phyloP scores from a whole-genome alignment of 768 basidiomycete species.

The Paxillus ammoniavirescens region DNA sequence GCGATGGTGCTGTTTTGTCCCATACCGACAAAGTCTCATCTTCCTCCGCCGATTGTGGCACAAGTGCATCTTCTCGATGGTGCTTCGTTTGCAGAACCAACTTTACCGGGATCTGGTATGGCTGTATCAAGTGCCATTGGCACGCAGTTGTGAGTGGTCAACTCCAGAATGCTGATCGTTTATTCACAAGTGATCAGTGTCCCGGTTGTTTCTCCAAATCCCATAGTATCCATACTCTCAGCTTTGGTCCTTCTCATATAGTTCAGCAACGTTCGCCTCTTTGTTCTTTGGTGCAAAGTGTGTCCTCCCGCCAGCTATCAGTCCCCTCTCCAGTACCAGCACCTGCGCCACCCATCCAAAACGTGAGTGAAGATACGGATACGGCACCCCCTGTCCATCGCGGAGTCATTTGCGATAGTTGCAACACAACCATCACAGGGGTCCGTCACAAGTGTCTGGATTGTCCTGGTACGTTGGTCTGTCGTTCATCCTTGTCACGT shows the following conservation, averaged over 20 bases:
- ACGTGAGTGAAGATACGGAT: background rate
- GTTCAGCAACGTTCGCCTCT: slow-evolving; percentile 17
- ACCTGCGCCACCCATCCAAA: background rate
- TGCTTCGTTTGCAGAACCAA: slow-evolving; percentile 31
- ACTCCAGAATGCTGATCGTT: background rate
- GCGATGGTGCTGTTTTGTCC: background rate
- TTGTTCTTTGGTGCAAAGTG: background rate
- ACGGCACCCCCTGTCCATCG: slow-evolving; percentile 40
- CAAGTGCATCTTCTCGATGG: slow-evolving; percentile 14
- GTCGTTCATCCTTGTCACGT: background rate
- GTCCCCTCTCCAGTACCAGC: background rate
- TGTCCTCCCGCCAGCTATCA: background rate
- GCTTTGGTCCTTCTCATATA: slow-evolving; percentile 31
- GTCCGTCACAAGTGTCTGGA: slow-evolving; percentile 79
- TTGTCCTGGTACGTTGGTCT: slow-evolving; percentile 53
- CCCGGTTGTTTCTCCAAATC: slow-evolving; percentile 29
- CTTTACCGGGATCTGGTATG: slow-evolving; percentile 28
- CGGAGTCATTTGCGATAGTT: slow-evolving; percentile 66
- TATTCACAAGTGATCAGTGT: slow-evolving; percentile 21
- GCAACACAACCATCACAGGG: slow-evolving; percentile 56
- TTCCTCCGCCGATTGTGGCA: background rate
- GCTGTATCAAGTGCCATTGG: slow-evolving; percentile 32
- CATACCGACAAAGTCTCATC: background rate
- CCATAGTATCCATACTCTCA: slow-evolving; percentile 25
- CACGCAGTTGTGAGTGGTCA: slow-evolving; percentile 26